Evolutionary conservation across 179 eudicot genomes (phyloP).

Genomic region (Silene vulgaris): DNA sequence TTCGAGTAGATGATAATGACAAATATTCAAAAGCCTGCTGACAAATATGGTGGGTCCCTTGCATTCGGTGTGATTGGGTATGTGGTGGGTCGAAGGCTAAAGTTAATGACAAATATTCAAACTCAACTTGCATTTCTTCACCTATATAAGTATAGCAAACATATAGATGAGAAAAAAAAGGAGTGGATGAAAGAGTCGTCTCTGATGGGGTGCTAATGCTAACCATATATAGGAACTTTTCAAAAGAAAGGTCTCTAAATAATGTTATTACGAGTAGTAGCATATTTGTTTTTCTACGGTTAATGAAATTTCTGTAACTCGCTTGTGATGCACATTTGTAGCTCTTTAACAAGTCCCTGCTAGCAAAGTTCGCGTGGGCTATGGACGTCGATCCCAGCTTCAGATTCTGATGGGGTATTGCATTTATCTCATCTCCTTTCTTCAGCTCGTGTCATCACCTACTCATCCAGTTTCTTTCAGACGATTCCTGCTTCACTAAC

Average conservation of each 20-base stretch:
- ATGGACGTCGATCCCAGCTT: constrained; percentile 90
- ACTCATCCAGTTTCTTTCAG: constrained; percentile 18
- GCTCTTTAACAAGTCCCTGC: constrained; percentile 90
- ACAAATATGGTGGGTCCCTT: too few relatives aligned
- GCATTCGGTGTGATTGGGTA: too few relatives aligned
- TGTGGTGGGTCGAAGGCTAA: too few relatives aligned
- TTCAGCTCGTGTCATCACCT: constrained; percentile 8
- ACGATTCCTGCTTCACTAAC: constrained; percentile 7
- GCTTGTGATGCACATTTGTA: constrained; percentile 26
- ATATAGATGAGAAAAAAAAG: not conserved
- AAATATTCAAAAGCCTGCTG: too few relatives aligned
- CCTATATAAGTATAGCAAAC: not conserved
- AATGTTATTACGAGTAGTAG: not conserved
- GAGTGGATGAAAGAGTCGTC: not conserved
- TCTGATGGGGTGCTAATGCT: not conserved
- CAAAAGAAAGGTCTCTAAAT: not conserved
- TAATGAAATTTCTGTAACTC: not conserved
- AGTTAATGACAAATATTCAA: too few relatives aligned
- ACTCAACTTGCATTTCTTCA: not conserved
- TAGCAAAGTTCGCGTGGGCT: constrained; percentile 94
- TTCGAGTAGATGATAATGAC: too few relatives aligned
- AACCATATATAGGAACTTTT: too few relatives aligned
- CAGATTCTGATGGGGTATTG: constrained; percentile 53
- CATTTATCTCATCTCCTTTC: not conserved
- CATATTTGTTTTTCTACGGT: not conserved